Percentiles rank a stretch among this genome's conserved stretches.
These are phyloP conservation scores for Trypanosoma brucei DNA, from an alignment of 208 protist species.

Conservation along the genomic window DNA sequence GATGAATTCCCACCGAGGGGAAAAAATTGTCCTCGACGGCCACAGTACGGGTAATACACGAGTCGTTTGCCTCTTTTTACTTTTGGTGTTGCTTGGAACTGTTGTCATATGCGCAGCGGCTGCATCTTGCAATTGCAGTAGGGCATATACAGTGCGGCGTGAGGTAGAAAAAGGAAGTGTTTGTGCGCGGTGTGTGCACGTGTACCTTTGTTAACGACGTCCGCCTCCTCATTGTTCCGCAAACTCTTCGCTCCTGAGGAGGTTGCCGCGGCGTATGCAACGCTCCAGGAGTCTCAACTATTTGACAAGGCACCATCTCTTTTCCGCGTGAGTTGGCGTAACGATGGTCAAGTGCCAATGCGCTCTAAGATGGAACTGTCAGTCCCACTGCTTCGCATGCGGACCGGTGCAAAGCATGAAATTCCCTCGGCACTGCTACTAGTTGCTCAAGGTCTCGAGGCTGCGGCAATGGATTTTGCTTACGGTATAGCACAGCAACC, in stretches of 20 bases:
- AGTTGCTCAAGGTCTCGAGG: slow-evolving; percentile 31
- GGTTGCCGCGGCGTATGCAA: slow-evolving; percentile 33
- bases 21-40: no score
- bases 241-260: slow-evolving; percentile 31
- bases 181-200: no score
- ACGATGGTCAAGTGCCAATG: background rate
- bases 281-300: slow-evolving; percentile 20
- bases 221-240: slow-evolving; percentile 6
- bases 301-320: slow-evolving; percentile 15
- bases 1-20: no score
- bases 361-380: slow-evolving; percentile 19
- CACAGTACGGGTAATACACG: no score
- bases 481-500: slow-evolving; percentile 19
- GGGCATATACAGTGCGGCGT: no score
- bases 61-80: no score
- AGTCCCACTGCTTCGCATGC: slow-evolving; percentile 12
- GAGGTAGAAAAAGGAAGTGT: no score
- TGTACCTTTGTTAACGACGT: background rate
- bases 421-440: slow-evolving; percentile 34
- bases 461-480: slow-evolving; percentile 29
- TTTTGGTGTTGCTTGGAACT: no score
- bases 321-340: slow-evolving; percentile 13
- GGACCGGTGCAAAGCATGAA: slow-evolving; percentile 6
- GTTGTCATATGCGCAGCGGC: no score
- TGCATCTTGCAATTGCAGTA: no score